These are phyloP conservation scores for Sclerotinia subarctica DNA, from an alignment of 2,329 filamentous ascomycete genomes.

Conservation along the genomic window DNA sequence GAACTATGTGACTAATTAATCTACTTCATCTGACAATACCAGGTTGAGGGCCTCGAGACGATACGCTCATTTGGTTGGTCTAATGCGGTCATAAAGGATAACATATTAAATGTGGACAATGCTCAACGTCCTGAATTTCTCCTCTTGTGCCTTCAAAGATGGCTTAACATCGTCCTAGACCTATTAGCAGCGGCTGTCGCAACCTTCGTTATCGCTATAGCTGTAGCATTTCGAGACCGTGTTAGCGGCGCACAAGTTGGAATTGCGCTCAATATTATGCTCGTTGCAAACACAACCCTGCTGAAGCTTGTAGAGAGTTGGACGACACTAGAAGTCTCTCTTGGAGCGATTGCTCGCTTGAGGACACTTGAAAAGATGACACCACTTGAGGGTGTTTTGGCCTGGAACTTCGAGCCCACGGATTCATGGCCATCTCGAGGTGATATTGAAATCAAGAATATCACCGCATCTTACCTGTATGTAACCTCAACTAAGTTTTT, in stretches of 20 bases:
- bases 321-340: slow-evolving; percentile 56
- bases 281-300: slow-evolving; percentile 28
- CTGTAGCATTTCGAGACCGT: slow-evolving; percentile 22
- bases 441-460: slow-evolving; percentile 36
- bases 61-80: slow-evolving; percentile 56
- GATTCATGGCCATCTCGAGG: slow-evolving; percentile 40
- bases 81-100: slow-evolving; percentile 44
- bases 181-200: slow-evolving; percentile 24
- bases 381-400: slow-evolving; percentile 38
- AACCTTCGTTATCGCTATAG: slow-evolving; percentile 25
- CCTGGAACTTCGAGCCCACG: slow-evolving; percentile 18
- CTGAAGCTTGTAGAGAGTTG: slow-evolving; percentile 43
- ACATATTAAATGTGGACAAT: slow-evolving; percentile 47
- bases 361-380: slow-evolving; percentile 49
- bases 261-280: slow-evolving; percentile 32
- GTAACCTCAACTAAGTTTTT: neutral
- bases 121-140: slow-evolving; percentile 57
- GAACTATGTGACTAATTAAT: slow-evolving; percentile 16
- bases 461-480: slow-evolving; percentile 37
- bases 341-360: slow-evolving; percentile 55
- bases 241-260: slow-evolving; percentile 30
- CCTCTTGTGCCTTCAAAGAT: slow-evolving; percentile 53
- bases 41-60: slow-evolving; percentile 51
- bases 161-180: slow-evolving; percentile 50
- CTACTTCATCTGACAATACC: neutral